Evolutionary conservation across 371 early-diverging fungal genomes (phyloP), one percentile per base, ranked within the genome.

Genomic region (Mortierella sp.): DNA sequence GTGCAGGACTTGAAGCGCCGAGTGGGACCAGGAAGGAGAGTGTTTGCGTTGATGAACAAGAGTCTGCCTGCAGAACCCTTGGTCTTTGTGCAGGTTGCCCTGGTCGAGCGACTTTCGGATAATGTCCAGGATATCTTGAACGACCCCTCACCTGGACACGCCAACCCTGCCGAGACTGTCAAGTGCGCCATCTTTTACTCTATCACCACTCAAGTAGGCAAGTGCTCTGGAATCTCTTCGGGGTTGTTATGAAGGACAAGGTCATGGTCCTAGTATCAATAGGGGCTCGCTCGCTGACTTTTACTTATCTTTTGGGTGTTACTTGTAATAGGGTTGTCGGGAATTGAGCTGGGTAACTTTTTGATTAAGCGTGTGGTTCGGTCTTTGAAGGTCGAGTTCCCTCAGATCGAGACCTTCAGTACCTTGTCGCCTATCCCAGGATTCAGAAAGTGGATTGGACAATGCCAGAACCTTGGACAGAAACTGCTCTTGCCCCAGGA

Each of bases 361-460:
- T 85, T 98, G 77, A 96, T 98, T 84, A 97, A 97, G 82, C 91
- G 95, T 16, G 97, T 95, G 0, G 95, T 97, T 5, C 88, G 90
- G 24, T 93, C 94, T 50, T 88, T 97, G 31, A 91, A 94, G 79
- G 72, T 75, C 14, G 89, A 93, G 50, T 88, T 91, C 74, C 95
- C 96, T 10, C 88, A 90, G 50, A 86, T 97, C 43, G 74, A 89
- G 8, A 95, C 94, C 0, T 98, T 97, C 82, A 93, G 93, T 75
- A 98, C 98, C 0, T 85, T 98, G 13, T 96, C 96, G 70, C 98
- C 98, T 0, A 91, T 98, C 55, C 97, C 98, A 6, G 90, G 92
- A 16, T 96, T 96, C 89, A 90, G 94, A 26, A 80, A 83, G 5
- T 98, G 98, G 98, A 81, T 97, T 24, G 79, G 77, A 16, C 75